Percentiles rank a stretch among this genome's conserved stretches.
phyloP scores from a whole-genome alignment of 306 rosid species.

The Vigna hirtella region DNA sequence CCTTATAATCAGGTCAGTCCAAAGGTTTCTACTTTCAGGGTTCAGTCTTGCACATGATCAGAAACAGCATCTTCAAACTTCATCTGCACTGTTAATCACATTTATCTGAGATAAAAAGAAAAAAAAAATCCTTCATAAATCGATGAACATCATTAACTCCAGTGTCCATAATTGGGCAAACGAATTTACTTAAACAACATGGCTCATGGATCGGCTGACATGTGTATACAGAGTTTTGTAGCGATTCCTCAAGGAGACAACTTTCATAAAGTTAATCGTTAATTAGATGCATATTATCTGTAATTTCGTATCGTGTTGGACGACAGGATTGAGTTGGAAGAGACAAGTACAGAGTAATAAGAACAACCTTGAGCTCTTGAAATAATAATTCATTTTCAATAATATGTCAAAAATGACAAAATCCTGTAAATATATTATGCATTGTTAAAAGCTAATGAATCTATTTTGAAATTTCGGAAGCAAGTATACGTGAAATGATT shows the following conservation, averaged over 20 bases:
- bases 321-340: slow-evolving; percentile 32
- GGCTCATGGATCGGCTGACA: slow-evolving; percentile 1
- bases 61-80: slow-evolving; percentile 24
- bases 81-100: slow-evolving; percentile 2
- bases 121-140: too few relatives aligned
- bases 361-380: slow-evolving; percentile 32
- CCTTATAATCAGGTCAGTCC: neutral
- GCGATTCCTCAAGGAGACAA: neutral
- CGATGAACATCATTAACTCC: neutral
- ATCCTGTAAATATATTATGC: neutral
- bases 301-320: neutral
- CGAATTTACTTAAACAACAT: neutral
- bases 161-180: neutral
- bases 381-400: neutral
- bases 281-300: neutral
- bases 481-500: slow-evolving; percentile 20
- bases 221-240: neutral
- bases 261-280: neutral
- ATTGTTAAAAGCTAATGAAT: slow-evolving; percentile 5
- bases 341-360: slow-evolving; percentile 42
- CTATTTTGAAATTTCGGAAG: neutral
- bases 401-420: slow-evolving; percentile 39
- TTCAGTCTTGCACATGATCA: slow-evolving; percentile 36
- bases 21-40: neutral
- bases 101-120: neutral